Base-by-base conservation (phyloP, 805 yeast genomes). In the Barnettozyma populi region DNA sequence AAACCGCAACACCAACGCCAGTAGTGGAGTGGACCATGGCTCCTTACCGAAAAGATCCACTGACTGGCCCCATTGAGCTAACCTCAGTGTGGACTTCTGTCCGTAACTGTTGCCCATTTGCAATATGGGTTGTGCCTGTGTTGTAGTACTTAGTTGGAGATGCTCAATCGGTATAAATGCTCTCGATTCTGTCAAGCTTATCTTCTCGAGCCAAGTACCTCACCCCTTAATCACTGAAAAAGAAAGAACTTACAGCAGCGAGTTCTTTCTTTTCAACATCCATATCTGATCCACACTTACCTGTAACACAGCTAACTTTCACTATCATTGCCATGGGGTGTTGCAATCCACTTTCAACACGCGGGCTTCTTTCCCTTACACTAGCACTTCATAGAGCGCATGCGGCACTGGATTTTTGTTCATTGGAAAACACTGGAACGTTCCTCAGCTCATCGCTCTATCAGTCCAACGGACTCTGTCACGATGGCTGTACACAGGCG, bases 401-500 rank as follows among this genome's bases (percentile, higher is more conserved):
- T 9, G 37, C 37, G 18, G 37, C 37, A 13, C 37, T 35, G 37
- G 37, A 16, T 35, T 3, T 35, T 7, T 57, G 61, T 42, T 57
- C 60, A 5, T 35, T 47, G 5, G 29, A 47, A 23, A 60, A 57
- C 43, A 49, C 52, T 4, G 59, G 57, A 1, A 40, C 52, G 1
- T 39, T 48, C 14, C 36, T 41, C 2, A 37, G 27, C 11, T n/a
- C 46, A 4, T 50, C 54, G 23, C 31, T 44, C 3, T 61, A 46
- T 35, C 58, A 54, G 74, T 71, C 76, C 27, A 71, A 71, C 49
- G 80, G 80, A 1, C 57, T 56, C 13, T 75, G 80, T 52, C 57
- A 62, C 7, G 67, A 65, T 46, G 54, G 58, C 23, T 75, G 80
- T 53, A n/a, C 41, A 10, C 52, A 47, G 8, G 13, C 27, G 8